Conservation (phyloP, 2,329 filamentous ascomycete species). For the Metarhizium anisopliae region DNA sequence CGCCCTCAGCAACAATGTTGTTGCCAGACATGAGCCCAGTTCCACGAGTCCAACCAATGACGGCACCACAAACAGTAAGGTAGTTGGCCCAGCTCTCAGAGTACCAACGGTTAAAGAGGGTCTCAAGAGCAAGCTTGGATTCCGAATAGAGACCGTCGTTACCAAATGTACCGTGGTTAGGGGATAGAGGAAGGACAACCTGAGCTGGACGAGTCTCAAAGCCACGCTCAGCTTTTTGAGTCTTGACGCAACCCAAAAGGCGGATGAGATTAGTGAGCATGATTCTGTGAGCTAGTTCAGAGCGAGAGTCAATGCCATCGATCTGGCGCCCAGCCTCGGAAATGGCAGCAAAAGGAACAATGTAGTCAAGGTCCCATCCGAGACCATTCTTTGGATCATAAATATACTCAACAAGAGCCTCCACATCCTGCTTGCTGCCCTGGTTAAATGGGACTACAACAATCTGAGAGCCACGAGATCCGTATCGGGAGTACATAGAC, state of each 20-base stretch:
- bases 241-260: conserved; percentile 82
- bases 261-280: conserved; percentile 97
- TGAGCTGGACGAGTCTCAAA: conserved; percentile 95
- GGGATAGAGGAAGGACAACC: conserved; percentile 89
- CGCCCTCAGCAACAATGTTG: conserved; percentile 93
- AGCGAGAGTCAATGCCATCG: conserved; percentile 92
- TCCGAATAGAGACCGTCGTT: conserved; percentile 97
- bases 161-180: conserved; percentile 97
- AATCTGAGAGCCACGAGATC: conserved; percentile 87
- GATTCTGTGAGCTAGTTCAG: conserved; percentile 94
- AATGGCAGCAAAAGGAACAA: conserved; percentile 94
- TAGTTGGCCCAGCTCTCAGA: conserved; percentile 97
- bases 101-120: conserved; percentile 96
- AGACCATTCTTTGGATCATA: conserved; percentile 94
- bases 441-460: conserved; percentile 99
- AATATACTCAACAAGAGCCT: conserved; percentile 90
- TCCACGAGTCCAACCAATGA: conserved; percentile 98
- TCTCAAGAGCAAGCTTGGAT: conserved; percentile 94
- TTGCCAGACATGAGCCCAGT: conserved; percentile 97
- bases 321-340: conserved; percentile 97
- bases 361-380: conserved; percentile 94
- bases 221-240: conserved; percentile 76
- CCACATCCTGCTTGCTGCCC: conserved; percentile 95
- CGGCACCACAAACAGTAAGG: conserved; percentile 94
- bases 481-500: conserved; percentile 92